Evolutionary conservation across 225 moss, liverwort and hornwort genomes (phyloP), one percentile per base, ranked within the genome.

Genomic region (Sphagnum contortum): DNA sequence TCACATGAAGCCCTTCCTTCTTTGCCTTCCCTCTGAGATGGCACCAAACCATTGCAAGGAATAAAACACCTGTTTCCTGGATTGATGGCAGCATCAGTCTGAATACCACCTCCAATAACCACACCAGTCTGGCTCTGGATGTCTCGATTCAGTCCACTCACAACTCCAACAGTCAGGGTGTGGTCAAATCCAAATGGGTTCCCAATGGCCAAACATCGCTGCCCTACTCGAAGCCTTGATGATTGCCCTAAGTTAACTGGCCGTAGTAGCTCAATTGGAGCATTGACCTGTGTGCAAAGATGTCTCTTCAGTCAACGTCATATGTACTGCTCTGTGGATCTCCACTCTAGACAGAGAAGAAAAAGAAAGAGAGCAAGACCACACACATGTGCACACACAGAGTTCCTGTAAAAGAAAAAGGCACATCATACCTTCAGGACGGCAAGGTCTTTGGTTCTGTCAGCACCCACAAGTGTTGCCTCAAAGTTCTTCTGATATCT

Each of bases 401-500:
- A 29, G 29, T 29, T 29, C 29, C 29, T 29, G 29, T 29, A 29
- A 29, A 29, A 29, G 29, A 29, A 29, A 29, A 29, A 29, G 29
- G 29, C 29, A 29, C 29, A 0, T 70, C 78, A 13, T 80, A 83
- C 87, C 73, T 87, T 79, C 50, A 87, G 68, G 50, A 87, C 87
- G 72, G 87, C 87, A 56, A 87, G 78, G 78, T 87, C 87, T 76
- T 87, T 87, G 62, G 80, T 83, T 73, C 61, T 87, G 72, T 87
- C 87, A 69, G 87, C 83, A 44, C 87, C 87, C 45, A 87, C 83
- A 62, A 87, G 75, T 67, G 71, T 87, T 78, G 87, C 87, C 76
- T 87, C 82, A 66, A 87, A 87, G 69, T 87, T 87, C 87, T 83
- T 87, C 83, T 87, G 87, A 76, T 50, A 83, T 70, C 87, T 87